Conservation (phyloP, 148 eudicot genomes). For the Rhododendron molle region DNA sequence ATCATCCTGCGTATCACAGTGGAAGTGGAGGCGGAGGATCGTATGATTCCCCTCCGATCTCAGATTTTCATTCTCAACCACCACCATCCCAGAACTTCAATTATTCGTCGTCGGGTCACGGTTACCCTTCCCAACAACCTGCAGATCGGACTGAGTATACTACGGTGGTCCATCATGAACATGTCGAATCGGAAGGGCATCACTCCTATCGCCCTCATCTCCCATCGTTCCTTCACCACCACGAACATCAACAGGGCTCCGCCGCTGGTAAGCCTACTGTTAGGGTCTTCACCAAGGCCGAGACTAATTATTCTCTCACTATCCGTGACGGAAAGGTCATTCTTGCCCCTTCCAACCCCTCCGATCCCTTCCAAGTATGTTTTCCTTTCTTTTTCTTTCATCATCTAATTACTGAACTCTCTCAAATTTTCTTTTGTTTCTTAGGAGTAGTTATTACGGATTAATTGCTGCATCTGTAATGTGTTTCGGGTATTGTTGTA, state of each 20-base stretch:
- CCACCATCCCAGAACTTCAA: neutral
- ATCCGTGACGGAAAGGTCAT: slow-evolving; percentile 64
- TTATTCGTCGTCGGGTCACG: neutral
- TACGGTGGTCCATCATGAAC: slow-evolving; percentile 13
- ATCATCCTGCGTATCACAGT: slow-evolving; percentile 14
- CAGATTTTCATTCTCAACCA: neutral
- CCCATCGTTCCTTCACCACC: slow-evolving; percentile 37
- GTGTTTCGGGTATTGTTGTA: neutral
- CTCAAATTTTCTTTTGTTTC: neutral
- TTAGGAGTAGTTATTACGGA: neutral
- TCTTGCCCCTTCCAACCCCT: slow-evolving; percentile 52
- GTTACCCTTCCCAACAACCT: slow-evolving; percentile 11
- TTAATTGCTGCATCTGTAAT: neutral
- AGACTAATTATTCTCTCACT: slow-evolving; percentile 47
- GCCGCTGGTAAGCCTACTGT: slow-evolving; percentile 37
- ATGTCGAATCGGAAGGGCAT: slow-evolving; percentile 9
- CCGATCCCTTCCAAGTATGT: slow-evolving; percentile 63
- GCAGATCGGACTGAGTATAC: neutral
- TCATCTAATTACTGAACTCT: neutral
- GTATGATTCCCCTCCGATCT: slow-evolving; percentile 25
- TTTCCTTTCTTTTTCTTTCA: neutral
- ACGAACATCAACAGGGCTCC: slow-evolving; percentile 14
- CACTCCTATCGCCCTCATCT: slow-evolving; percentile 45
- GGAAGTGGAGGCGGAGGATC: slow-evolving; percentile 1
- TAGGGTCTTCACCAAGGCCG: slow-evolving; percentile 55